Evolutionary conservation across 2,329 filamentous ascomycete genomes (phyloP), one percentile per base, ranked within the genome.

Genomic region (Aureobasidium leucospermi): DNA sequence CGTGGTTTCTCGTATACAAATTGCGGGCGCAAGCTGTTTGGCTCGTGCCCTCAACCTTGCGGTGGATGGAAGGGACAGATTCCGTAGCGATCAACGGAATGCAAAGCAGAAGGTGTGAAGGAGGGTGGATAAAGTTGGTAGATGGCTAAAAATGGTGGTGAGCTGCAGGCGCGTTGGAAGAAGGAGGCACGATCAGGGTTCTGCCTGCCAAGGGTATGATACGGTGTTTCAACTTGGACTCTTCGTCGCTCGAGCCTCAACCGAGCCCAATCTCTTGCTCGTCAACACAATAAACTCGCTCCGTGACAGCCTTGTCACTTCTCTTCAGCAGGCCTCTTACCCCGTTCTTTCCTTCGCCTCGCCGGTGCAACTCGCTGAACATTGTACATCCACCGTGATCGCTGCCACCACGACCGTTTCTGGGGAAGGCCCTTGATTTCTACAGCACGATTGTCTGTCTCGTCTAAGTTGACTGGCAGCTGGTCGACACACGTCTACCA

Each of bases 401-500:
- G 39, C 29, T 43, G 28, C 34, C 51, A 43, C 42, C 29, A 42
- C 38, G 29, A 42, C 51, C 51, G 51, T 55, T 55, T 55, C 51
- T 36, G 52, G 52, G 52, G 52, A 46, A 56, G 41, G 39, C 41
- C 41, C 41, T 56, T 38, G 52, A 56, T 45, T 46, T 38, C 28
- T 23, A 42, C 51, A 29, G 34, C 51, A 34, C 51, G 28, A 29
- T 46, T n/a, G 6, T 36, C 31, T 46, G 31, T 56, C 46, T 56
- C 31, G 16, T 38, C 8, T 8, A 28, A 34, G 31, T 45, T 31
- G 41, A 56, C n/a, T 38, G 34, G 39, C 51, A 32, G 38, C 39
- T 43, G 28, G 51, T 34, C 52, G 52, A 2, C 41, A 56, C 5
- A 29, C 41, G 41, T 38, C 41, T 19, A 61, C 75, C 72, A 93